Evolutionary conservation across 352 stramenopile species (phyloP).

Genomic region (Phytophthora tentaculata): DNA sequence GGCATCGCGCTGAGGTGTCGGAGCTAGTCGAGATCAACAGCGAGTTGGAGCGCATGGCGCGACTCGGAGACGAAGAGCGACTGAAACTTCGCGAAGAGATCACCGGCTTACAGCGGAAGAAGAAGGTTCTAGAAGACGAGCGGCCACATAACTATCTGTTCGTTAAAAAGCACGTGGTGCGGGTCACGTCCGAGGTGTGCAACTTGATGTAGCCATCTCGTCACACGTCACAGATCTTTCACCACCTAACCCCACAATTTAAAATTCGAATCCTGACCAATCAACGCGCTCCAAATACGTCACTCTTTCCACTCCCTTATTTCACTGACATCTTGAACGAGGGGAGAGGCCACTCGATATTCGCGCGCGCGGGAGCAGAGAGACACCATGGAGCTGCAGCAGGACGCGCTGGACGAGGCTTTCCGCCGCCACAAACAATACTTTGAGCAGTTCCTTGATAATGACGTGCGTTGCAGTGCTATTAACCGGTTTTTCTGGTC

Average conservation of each 20-base stretch:
- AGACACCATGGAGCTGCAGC: constrained; percentile 76
- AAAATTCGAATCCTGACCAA: constrained; percentile 10
- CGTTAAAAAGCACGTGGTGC: constrained; percentile 66
- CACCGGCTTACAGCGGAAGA: constrained; percentile 61
- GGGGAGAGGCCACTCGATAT: constrained; percentile 31
- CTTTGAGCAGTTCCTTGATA: constrained; percentile 84
- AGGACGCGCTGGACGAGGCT: constrained; percentile 85
- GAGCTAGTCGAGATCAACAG: constrained; percentile 81
- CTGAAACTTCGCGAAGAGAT: constrained; percentile 75
- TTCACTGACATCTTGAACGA: constrained; percentile 25
- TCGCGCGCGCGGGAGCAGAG: constrained; percentile 29
- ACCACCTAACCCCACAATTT: constrained; percentile 8
- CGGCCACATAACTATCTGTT: constrained; percentile 75
- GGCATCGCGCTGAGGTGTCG: constrained; percentile 60
- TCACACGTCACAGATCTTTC: constrained; percentile 39
- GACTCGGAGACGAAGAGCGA: constrained; percentile 74
- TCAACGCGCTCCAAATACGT: background rate
- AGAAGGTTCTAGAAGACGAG: constrained; percentile 62
- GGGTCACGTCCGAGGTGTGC: constrained; percentile 67
- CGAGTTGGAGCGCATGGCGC: constrained; percentile 76
- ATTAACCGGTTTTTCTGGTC: background rate
- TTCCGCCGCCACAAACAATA: constrained; percentile 91
- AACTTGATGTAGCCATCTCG: constrained; percentile 60
- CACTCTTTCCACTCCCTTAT: constrained; percentile 7
- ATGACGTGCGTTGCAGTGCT: constrained; percentile 55